Evolutionary conservation across 129 eudicot genomes (phyloP).

Genomic region (Apium graveolens): DNA sequence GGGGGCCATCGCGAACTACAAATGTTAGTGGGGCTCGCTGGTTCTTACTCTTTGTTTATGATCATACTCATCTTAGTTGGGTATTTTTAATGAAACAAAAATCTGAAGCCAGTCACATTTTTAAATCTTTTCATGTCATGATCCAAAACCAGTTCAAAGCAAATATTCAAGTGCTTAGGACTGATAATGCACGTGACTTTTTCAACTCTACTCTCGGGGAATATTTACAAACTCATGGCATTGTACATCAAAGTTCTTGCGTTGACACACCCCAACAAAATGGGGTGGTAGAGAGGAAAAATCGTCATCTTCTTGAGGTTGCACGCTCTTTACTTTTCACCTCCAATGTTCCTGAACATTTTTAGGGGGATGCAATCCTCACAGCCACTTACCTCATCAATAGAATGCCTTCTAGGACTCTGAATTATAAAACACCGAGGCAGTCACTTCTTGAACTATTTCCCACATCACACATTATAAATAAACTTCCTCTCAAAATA

Average conservation of each 20-base stretch:
- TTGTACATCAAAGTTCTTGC: neutral
- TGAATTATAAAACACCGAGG: neutral
- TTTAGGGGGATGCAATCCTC: neutral
- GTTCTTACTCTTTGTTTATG: too few species aligned
- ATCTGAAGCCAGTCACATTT: too few species aligned
- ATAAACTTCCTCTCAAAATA: neutral
- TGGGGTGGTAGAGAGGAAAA: neutral
- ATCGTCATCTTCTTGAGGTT: neutral
- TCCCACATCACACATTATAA: neutral
- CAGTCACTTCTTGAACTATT: neutral
- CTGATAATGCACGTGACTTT: neutral
- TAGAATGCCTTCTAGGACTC: neutral
- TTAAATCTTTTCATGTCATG: too few species aligned
- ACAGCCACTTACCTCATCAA: neutral
- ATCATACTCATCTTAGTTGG: too few species aligned
- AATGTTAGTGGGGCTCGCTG: too few species aligned
- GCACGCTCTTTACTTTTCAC: neutral
- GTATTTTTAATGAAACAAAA: too few species aligned
- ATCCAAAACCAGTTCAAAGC: neutral
- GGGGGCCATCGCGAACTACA: too few species aligned
- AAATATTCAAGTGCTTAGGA: neutral
- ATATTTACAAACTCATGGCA: neutral
- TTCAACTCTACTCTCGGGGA: neutral
- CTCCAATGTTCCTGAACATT: neutral
- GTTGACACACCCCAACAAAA: neutral